Conservation (phyloP, 306 rosid species). For the Glycyrrhiza uralensis region DNA sequence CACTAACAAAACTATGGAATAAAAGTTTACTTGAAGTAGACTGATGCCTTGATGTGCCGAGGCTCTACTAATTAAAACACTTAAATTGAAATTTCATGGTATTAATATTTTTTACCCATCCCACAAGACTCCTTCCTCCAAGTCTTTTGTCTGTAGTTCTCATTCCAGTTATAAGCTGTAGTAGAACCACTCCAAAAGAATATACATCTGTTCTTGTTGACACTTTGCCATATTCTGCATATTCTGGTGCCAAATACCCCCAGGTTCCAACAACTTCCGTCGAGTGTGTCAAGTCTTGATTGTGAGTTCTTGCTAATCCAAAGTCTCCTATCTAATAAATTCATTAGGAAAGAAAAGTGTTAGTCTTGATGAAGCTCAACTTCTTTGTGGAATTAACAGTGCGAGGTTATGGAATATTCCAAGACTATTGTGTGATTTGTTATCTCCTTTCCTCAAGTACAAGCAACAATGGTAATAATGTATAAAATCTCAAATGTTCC, state of each 20-base stretch:
- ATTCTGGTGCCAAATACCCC: conserved; percentile 95
- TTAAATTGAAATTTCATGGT: not conserved
- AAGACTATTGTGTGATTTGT: not conserved
- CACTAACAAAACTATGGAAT: not conserved
- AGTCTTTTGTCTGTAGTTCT: conserved; percentile 67
- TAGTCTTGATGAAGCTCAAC: conserved; percentile 11
- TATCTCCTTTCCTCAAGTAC: not conserved
- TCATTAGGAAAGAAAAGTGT: conserved; percentile 20
- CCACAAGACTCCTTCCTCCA: conserved; percentile 80
- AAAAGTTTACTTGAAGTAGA: not conserved
- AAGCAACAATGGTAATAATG: not conserved
- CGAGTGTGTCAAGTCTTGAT: conserved; percentile 42
- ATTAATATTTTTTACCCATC: conserved; percentile 64
- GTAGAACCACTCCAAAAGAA: conserved; percentile 77
- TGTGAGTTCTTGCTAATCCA: conserved; percentile 74
- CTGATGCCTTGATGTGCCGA: not conserved
- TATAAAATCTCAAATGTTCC: not conserved
- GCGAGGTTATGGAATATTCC: not conserved
- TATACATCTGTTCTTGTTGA: conserved; percentile 85
- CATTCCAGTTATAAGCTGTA: conserved; percentile 81
- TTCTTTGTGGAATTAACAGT: not conserved
- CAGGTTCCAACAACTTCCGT: conserved; percentile 74
- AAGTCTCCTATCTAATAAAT: conserved; percentile 74
- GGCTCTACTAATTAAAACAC: not conserved
- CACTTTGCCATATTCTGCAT: conserved; percentile 79